Conservation (phyloP, 441 rosid species). For the Adansonia gregorii region DNA sequence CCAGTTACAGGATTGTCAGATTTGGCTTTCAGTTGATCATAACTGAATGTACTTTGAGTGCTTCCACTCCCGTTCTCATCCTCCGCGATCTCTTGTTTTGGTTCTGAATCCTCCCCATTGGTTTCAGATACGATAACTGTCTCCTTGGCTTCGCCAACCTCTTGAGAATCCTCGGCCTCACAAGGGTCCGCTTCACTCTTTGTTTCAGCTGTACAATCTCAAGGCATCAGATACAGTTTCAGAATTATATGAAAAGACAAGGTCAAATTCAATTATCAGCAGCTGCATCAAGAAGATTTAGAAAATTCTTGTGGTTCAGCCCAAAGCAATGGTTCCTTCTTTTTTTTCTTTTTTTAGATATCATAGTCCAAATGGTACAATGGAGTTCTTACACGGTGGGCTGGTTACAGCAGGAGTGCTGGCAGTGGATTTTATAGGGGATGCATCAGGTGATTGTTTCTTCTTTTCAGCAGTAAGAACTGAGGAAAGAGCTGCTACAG, state of each 20-base stretch:
- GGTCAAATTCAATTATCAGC: slow-evolving; percentile 22
- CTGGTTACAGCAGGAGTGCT: slow-evolving; percentile 63
- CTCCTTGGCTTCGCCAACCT: slow-evolving; percentile 56
- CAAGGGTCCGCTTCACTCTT: slow-evolving; percentile 35
- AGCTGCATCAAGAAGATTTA: neutral
- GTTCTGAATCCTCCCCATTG: slow-evolving; percentile 39
- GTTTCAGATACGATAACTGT: slow-evolving; percentile 54
- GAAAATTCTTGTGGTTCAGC: slow-evolving; percentile 13
- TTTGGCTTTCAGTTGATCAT: slow-evolving; percentile 84
- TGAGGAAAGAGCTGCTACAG: slow-evolving; percentile 95
- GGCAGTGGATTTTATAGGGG: slow-evolving; percentile 60
- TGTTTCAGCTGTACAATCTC: slow-evolving; percentile 32
- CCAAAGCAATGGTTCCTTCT: slow-evolving; percentile 1
- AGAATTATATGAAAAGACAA: slow-evolving; percentile 5
- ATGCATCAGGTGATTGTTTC: slow-evolving; percentile 59
- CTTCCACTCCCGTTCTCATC: slow-evolving; percentile 45
- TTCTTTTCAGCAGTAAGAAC: slow-evolving; percentile 94
- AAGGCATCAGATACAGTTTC: slow-evolving; percentile 16
- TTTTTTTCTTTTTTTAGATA: neutral
- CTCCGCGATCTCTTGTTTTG: slow-evolving; percentile 34
- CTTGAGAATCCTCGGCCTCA: slow-evolving; percentile 35
- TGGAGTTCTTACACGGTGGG: slow-evolving; percentile 47
- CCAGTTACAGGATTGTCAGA: slow-evolving; percentile 73
- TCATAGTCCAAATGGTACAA: slow-evolving; percentile 9
- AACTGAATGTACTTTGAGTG: slow-evolving; percentile 59